Evolutionary conservation across 2,329 filamentous ascomycete species (phyloP).

Genomic region (Mycogone perniciosa): DNA sequence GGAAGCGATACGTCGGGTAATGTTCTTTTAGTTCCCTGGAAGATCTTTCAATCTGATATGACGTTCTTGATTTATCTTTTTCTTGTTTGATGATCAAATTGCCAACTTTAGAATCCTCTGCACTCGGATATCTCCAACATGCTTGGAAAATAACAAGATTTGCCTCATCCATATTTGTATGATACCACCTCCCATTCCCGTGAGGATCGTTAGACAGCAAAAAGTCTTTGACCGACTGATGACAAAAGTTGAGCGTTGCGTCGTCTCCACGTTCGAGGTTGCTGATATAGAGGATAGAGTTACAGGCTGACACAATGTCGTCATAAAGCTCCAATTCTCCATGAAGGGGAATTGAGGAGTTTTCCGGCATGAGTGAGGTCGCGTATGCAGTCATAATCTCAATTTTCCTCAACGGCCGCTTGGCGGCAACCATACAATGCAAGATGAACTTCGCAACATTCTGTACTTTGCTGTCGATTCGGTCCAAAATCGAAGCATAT

Average conservation of each 20-base stretch:
- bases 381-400: slow-evolving; percentile 5
- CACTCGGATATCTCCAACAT: slow-evolving; percentile 8
- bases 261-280: background rate
- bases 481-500: slow-evolving; percentile 9
- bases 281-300: slow-evolving; percentile 4
- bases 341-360: background rate
- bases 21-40: background rate
- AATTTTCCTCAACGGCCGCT: slow-evolving; percentile 3
- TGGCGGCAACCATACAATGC: slow-evolving; percentile 7
- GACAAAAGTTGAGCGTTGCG: slow-evolving; percentile 11
- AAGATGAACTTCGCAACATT: slow-evolving; percentile 9
- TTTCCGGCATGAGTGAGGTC: slow-evolving; percentile 3
- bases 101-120: background rate
- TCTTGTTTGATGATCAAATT: background rate
- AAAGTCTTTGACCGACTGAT: slow-evolving; percentile 13
- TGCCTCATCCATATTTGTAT: background rate
- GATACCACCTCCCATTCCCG: slow-evolving; percentile 3
- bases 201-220: background rate
- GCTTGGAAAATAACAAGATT: slow-evolving; percentile 6
- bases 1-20: background rate
- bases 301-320: slow-evolving; percentile 8
- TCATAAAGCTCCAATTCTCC: slow-evolving; percentile 8
- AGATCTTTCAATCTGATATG: background rate
- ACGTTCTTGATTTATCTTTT: background rate
- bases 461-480: background rate